These are phyloP conservation scores for Calonectria hawksworthii DNA, from an alignment of 2,329 filamentous ascomycete genomes.

Conservation along the genomic window DNA sequence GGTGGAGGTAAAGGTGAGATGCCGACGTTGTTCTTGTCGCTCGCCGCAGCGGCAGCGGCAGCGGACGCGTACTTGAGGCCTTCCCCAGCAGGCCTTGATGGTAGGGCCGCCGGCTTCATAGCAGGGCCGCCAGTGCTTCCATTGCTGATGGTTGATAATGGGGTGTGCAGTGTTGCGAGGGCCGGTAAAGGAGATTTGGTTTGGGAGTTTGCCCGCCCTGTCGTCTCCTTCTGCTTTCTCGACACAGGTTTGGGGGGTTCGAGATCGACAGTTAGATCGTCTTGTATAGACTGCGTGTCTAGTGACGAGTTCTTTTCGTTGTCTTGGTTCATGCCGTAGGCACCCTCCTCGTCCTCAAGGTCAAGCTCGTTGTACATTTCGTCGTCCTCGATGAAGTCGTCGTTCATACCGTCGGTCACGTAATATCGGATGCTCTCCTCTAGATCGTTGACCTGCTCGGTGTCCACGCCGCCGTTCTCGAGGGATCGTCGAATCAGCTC, in stretches of 20 bases:
- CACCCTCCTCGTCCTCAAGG: conserved; percentile 91
- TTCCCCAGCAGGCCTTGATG: conserved; percentile 87
- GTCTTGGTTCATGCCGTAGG: conserved; percentile 84
- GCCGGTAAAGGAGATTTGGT: conserved; percentile 95
- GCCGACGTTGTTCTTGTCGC: conserved; percentile 88
- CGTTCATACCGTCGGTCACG: conserved; percentile 88
- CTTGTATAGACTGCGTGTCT: conserved; percentile 92
- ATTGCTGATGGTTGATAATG: conserved; percentile 73
- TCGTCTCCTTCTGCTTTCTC: conserved; percentile 71
- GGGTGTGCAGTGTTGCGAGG: conserved; percentile 88
- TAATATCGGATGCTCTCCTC: conserved; percentile 97
- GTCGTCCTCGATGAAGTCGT: conserved; percentile 95
- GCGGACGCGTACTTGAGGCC: conserved; percentile 97
- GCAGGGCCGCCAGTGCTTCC: conserved; percentile 66
- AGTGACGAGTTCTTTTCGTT: conserved; percentile 94
- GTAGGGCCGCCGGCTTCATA: conserved; percentile 95
- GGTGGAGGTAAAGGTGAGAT: conserved; percentile 95
- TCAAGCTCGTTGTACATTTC: conserved; percentile 95
- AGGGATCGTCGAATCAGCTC: conserved; percentile 91
- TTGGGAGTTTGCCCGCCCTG: conserved; percentile 83
- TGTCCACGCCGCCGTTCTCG: conserved; percentile 92
- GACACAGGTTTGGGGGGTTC: conserved; percentile 61
- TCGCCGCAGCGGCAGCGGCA: conserved; percentile 91
- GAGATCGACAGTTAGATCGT: conserved; percentile 76
- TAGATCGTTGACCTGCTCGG: conserved; percentile 87